Conservation (phyloP, 2,329 filamentous ascomycete genomes). For the Fusarium continuum region DNA sequence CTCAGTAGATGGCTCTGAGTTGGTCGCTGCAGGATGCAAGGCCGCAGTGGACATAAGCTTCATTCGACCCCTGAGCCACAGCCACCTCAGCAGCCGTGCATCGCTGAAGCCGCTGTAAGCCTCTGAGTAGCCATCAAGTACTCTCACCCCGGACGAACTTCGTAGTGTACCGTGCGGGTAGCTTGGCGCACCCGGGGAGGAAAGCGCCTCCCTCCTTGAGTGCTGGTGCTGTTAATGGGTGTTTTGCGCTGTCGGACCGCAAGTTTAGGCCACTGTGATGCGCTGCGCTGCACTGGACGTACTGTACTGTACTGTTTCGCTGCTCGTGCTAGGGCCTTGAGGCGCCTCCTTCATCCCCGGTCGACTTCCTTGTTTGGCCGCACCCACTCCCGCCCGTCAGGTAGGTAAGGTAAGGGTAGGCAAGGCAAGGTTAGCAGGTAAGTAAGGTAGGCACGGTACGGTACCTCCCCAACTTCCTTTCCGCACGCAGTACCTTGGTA, state of each 20-base stretch:
- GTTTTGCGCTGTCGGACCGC: slow-evolving; percentile 12
- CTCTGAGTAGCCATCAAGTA: slow-evolving; percentile 27
- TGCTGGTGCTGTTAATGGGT: slow-evolving; percentile 10
- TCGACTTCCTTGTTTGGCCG: slow-evolving; percentile 43
- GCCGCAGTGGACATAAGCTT: not conserved
- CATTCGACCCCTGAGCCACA: not conserved
- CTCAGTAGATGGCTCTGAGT: not conserved
- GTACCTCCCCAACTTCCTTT: slow-evolving; percentile 22
- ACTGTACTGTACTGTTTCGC: slow-evolving; percentile 24
- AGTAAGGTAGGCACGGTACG: slow-evolving; percentile 10
- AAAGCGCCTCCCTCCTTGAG: slow-evolving; percentile 23
- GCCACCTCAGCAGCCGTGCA: not conserved
- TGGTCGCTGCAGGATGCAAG: not conserved
- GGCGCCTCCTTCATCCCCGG: slow-evolving; percentile 31
- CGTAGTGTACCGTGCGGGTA: slow-evolving; percentile 38
- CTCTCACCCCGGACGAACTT: slow-evolving; percentile 23
- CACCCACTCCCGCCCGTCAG: slow-evolving; percentile 41
- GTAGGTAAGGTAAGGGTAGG: slow-evolving; percentile 12
- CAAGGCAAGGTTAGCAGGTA: not conserved
- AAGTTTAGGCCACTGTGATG: slow-evolving; percentile 29
- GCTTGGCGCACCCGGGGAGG: slow-evolving; percentile 34
- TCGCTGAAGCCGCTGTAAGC: not conserved
- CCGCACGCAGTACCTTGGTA: slow-evolving; percentile 39
- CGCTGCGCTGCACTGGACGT: slow-evolving; percentile 18
- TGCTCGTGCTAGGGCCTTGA: slow-evolving; percentile 19